phyloP scores from a whole-genome alignment of 2,329 filamentous ascomycete species.

The Fusarium luffae region DNA sequence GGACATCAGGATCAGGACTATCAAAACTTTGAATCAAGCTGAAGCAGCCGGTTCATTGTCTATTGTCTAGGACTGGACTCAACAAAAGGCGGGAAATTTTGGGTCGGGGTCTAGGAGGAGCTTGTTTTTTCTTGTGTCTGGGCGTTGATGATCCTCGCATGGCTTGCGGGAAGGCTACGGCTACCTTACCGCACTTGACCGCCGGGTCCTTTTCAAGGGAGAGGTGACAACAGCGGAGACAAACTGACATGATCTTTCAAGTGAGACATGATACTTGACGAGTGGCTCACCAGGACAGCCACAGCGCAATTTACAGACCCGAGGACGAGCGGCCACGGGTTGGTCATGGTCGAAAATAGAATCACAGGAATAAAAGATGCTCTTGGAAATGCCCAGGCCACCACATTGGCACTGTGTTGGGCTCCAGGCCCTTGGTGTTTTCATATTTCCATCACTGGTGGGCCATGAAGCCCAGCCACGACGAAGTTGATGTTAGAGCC shows the following conservation, averaged over 20 bases:
- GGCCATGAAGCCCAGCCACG: conserved; percentile 34
- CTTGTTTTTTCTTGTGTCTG: conserved; percentile 16
- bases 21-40: conserved; percentile 37
- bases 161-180: conserved; percentile 18
- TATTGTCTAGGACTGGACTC: conserved; percentile 10
- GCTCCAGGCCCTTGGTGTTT: conserved; percentile 27
- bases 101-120: conserved; percentile 19
- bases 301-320: conserved; percentile 41
- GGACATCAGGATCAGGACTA: conserved; percentile 24
- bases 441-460: conserved; percentile 37
- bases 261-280: conserved; percentile 44
- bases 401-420: conserved; percentile 44
- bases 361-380: conserved; percentile 9
- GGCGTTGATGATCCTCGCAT: conserved; percentile 23
- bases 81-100: conserved; percentile 31
- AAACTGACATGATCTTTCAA: conserved; percentile 20
- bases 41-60: conserved; percentile 28
- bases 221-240: conserved; percentile 29
- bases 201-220: conserved; percentile 41
- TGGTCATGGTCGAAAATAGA: conserved; percentile 17
- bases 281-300: conserved; percentile 44
- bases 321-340: conserved; percentile 34
- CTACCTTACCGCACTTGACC: conserved; percentile 21
- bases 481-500: conserved; percentile 24
- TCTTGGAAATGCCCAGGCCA: conserved; percentile 22